Percentiles rank a stretch among this genome's conserved stretches.
phyloP scores from a whole-genome alignment of 768 basidiomycete genomes.

The Austroboletus festivus region DNA sequence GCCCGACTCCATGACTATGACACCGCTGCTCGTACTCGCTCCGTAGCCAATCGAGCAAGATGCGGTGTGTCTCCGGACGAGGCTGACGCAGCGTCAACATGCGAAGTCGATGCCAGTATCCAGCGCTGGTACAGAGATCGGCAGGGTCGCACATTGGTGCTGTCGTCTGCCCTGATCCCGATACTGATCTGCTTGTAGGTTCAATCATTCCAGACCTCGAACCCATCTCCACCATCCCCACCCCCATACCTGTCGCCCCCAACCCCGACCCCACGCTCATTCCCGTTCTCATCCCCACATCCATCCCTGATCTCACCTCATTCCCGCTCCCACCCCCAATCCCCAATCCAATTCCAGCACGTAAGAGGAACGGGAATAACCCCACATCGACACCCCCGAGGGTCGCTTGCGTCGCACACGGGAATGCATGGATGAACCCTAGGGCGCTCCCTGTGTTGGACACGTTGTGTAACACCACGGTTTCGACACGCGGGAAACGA shows the following conservation, averaged over 20 bases:
- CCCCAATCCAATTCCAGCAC: background rate
- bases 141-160: background rate
- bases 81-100: conserved; percentile 24
- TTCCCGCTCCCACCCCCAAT: background rate
- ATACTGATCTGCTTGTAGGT: no score
- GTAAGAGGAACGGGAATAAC: conserved; percentile 18
- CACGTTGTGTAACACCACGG: conserved; percentile 25
- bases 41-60: conserved; percentile 22
- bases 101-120: conserved; percentile 18
- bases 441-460: conserved; percentile 23
- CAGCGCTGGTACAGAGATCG: background rate
- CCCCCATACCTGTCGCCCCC: no score
- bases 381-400: conserved; percentile 29
- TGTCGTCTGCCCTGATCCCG: background rate
- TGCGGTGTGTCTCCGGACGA: conserved; percentile 18
- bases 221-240: no score
- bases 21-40: conserved; percentile 9
- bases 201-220: no score
- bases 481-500: conserved; percentile 28
- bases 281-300: no score
- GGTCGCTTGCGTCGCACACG: conserved; percentile 15
- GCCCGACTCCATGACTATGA: no score
- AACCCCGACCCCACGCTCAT: no score
- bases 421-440: conserved; percentile 29
- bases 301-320: no score